Conservation (phyloP, 2,329 filamentous ascomycete species). For the Fusarium oxysporum region DNA sequence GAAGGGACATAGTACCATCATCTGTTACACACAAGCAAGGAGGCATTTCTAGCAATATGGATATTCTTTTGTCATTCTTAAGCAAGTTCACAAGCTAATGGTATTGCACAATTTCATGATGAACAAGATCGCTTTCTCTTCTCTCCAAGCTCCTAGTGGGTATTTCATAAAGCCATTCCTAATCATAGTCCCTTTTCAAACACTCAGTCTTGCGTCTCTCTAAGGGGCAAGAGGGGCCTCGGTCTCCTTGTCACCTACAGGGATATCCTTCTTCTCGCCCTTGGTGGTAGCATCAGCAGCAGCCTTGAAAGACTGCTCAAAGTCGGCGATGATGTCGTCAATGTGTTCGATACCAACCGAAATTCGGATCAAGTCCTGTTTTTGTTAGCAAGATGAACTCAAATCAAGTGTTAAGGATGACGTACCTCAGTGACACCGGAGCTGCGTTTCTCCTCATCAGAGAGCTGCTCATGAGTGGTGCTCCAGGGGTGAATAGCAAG, state of each 20-base stretch:
- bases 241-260: slow-evolving; percentile 48
- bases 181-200: neutral
- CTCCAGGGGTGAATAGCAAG: slow-evolving; percentile 95
- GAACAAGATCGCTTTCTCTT: slow-evolving; percentile 5
- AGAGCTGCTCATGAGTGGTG: slow-evolving; percentile 93
- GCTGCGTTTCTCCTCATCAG: slow-evolving; percentile 80
- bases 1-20: neutral
- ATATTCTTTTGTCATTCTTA: neutral
- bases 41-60: neutral
- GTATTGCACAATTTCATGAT: neutral
- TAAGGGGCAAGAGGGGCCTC: slow-evolving; percentile 50
- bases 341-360: slow-evolving; percentile 97
- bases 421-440: slow-evolving; percentile 83
- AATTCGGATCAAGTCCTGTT: slow-evolving; percentile 87
- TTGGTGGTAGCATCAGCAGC: slow-evolving; percentile 59
- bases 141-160: slow-evolving; percentile 17
- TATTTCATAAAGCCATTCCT: slow-evolving; percentile 30
- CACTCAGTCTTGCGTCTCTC: neutral
- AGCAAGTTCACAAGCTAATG: neutral
- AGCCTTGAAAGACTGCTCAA: slow-evolving; percentile 86
- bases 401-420: slow-evolving; percentile 7
- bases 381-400: neutral
- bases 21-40: neutral
- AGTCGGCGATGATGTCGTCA: slow-evolving; percentile 96
- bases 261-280: slow-evolving; percentile 43